Conservation (phyloP, 2,329 filamentous ascomycete species). For the Zymoseptoria tritici region DNA sequence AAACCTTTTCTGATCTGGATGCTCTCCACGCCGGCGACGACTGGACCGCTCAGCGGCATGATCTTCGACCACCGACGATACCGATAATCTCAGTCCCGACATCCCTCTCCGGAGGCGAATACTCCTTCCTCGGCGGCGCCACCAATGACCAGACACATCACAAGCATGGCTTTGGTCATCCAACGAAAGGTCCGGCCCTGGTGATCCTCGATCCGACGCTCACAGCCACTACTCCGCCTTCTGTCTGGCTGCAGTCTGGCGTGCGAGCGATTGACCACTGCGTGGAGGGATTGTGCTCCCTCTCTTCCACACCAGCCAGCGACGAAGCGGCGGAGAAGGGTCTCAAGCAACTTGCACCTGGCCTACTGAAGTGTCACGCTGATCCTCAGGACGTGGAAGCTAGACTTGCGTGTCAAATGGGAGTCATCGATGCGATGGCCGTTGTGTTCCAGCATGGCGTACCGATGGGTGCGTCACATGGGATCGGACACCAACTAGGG, state of each 20-base stretch:
- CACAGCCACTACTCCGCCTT: slow-evolving; percentile 43
- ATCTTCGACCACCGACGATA: slow-evolving; percentile 5
- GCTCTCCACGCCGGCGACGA: slow-evolving; percentile 7
- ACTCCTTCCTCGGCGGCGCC: slow-evolving; percentile 34
- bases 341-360: slow-evolving; percentile 37
- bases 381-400: slow-evolving; percentile 35
- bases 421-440: slow-evolving; percentile 48
- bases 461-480: slow-evolving; percentile 35
- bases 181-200: slow-evolving; percentile 37
- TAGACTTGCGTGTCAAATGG: slow-evolving; percentile 43
- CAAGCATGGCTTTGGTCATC: slow-evolving; percentile 21
- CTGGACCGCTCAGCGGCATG: slow-evolving; percentile 3
- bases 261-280: slow-evolving; percentile 52
- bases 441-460: slow-evolving; percentile 38
- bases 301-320: slow-evolving; percentile 28
- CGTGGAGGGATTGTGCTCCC: slow-evolving; percentile 47
- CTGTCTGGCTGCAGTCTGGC: slow-evolving; percentile 52
- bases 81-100: slow-evolving; percentile 17
- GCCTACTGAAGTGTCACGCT: slow-evolving; percentile 35
- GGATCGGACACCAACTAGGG: slow-evolving; percentile 38
- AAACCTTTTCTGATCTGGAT: slow-evolving; percentile 5
- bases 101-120: slow-evolving; percentile 23
- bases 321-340: slow-evolving; percentile 34
- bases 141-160: slow-evolving; percentile 21
- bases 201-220: slow-evolving; percentile 52